Evolutionary conservation across 108 stramenopile genomes (phyloP).

Genomic region (Epithemia pelagica): DNA sequence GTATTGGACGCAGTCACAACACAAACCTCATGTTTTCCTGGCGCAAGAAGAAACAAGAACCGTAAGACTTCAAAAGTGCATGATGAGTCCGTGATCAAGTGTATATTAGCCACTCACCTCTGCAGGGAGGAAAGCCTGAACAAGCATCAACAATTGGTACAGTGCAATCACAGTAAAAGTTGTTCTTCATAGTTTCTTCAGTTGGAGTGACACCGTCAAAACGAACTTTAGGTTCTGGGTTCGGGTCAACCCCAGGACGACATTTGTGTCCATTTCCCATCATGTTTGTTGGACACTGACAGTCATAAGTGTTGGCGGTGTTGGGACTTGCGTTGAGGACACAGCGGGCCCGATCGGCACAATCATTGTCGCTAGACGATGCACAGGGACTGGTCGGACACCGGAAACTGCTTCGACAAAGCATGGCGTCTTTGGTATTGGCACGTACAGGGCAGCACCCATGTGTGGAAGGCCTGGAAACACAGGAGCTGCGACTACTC

Average conservation of each 20-base stretch:
- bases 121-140: constrained; percentile 73
- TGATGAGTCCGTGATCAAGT: background rate
- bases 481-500: constrained; percentile 43
- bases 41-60: no score
- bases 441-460: constrained; percentile 46
- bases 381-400: constrained; percentile 75
- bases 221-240: constrained; percentile 58
- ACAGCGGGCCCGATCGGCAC: constrained; percentile 57
- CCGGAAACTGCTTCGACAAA: constrained; percentile 44
- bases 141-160: constrained; percentile 74
- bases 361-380: constrained; percentile 16
- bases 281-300: constrained; percentile 59
- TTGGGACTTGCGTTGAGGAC: constrained; percentile 40
- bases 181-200: constrained; percentile 56
- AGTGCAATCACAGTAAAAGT: constrained; percentile 72
- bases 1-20: constrained; percentile 37
- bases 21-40: constrained; percentile 67
- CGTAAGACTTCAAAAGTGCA: constrained; percentile 7
- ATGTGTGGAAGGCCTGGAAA: constrained; percentile 35
- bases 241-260: constrained; percentile 23
- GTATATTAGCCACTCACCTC: constrained; percentile 33
- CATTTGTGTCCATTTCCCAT: constrained; percentile 78
- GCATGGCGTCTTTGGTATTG: constrained; percentile 45
- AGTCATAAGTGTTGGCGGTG: constrained; percentile 39
- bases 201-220: constrained; percentile 80